These are phyloP conservation scores for Mrakia blollopis DNA, from an alignment of 768 basidiomycete genomes.

Conservation along the genomic window DNA sequence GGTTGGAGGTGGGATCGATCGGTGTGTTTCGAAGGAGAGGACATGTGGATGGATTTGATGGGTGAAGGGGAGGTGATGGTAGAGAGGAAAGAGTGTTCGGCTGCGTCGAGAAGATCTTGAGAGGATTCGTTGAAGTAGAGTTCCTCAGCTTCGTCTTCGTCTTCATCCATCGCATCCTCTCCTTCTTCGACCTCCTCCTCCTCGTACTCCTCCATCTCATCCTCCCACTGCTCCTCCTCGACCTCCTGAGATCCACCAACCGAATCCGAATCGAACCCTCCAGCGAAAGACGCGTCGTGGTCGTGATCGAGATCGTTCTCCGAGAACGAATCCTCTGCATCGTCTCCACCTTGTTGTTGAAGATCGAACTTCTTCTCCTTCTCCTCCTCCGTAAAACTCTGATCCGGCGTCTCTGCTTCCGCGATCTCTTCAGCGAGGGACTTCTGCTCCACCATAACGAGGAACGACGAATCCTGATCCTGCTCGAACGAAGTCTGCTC, in stretches of 20 bases:
- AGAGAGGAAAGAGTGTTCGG: not conserved
- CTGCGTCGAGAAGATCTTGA: slow-evolving; percentile 9
- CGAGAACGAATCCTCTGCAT: not conserved
- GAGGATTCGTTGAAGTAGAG: slow-evolving; percentile 2
- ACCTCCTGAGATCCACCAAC: not conserved
- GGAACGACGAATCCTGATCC: slow-evolving; percentile 11
- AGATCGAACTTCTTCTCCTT: not conserved
- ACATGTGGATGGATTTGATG: not conserved
- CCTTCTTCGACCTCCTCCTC: not conserved
- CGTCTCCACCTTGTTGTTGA: not conserved
- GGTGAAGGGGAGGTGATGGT: slow-evolving; percentile 11
- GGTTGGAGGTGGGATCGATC: not conserved
- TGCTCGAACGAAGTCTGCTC: not conserved
- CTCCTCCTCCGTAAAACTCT: too few species aligned
- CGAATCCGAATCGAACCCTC: slow-evolving; percentile 5
- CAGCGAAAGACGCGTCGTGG: too few species aligned
- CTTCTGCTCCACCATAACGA: slow-evolving; percentile 21
- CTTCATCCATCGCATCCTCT: not conserved
- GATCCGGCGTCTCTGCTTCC: not conserved
- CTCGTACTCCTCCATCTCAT: not conserved
- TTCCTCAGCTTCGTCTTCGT: not conserved
- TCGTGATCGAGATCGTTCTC: slow-evolving; percentile 1
- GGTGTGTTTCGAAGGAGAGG: not conserved
- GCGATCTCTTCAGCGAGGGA: slow-evolving; percentile 20
- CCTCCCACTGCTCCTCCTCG: not conserved